Evolutionary conservation across 129 eudicot genomes (phyloP).

Genomic region (Artemisia argyi): DNA sequence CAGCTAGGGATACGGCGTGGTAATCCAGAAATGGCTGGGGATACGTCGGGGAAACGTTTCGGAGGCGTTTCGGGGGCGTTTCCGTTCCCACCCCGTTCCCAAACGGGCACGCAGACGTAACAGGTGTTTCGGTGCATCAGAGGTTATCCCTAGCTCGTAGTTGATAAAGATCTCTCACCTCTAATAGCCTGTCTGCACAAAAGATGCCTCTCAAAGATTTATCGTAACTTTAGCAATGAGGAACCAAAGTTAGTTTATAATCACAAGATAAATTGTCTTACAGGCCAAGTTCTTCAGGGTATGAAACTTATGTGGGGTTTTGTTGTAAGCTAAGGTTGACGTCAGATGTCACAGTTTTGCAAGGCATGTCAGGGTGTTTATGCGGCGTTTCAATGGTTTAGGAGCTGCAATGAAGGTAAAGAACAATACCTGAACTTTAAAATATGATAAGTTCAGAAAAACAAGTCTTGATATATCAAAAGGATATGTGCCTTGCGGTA

Average conservation of each 20-base stretch:
- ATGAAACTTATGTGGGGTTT: conserved; percentile 12
- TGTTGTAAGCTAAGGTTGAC: conserved; percentile 9
- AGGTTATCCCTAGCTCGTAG: not conserved
- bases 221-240: not conserved
- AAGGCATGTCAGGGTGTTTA: conserved; percentile 14
- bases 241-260: conserved; percentile 10
- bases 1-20: too few relatives aligned
- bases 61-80: too few relatives aligned
- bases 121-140: too few relatives aligned
- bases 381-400: not conserved
- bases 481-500: not conserved
- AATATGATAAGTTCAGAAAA: not conserved
- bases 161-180: not conserved
- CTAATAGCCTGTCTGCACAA: not conserved
- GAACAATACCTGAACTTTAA: not conserved
- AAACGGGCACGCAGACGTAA: too few relatives aligned
- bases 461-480: not conserved
- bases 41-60: too few relatives aligned
- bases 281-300: conserved; percentile 16
- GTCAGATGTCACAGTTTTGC: not conserved
- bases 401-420: not conserved
- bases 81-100: too few relatives aligned
- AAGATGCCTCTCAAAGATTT: not conserved
- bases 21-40: too few relatives aligned
- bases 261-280: not conserved